Conservation (phyloP, 129 eudicot genomes). For the Chrysanthemum makinoi region DNA sequence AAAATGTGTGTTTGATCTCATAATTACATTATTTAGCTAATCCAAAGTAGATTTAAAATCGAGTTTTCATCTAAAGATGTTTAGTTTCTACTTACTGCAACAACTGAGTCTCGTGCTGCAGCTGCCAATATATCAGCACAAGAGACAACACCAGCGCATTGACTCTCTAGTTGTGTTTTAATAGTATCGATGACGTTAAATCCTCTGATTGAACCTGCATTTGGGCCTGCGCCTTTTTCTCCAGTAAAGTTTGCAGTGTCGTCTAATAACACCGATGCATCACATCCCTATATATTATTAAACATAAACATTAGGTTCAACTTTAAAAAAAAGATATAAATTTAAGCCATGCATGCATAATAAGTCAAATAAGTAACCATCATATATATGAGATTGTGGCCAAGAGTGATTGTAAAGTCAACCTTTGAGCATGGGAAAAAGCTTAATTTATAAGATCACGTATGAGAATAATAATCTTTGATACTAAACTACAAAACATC, state of each 20-base stretch:
- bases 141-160: slow-evolving; percentile 43
- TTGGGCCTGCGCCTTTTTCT: slow-evolving; percentile 38
- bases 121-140: slow-evolving; percentile 52
- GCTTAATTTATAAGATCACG: too few species aligned
- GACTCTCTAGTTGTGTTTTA: slow-evolving; percentile 34
- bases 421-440: too few species aligned
- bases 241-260: slow-evolving; percentile 38
- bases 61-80: background rate
- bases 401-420: too few species aligned
- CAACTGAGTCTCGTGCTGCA: slow-evolving; percentile 49
- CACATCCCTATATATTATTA: slow-evolving; percentile 38
- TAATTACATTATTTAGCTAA: too few species aligned
- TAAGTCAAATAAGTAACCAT: background rate
- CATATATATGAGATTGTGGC: too few species aligned
- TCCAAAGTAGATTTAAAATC: too few species aligned
- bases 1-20: too few species aligned
- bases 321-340: background rate
- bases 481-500: too few species aligned
- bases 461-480: too few species aligned
- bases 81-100: slow-evolving; percentile 31
- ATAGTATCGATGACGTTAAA: slow-evolving; percentile 43
- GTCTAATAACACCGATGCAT: slow-evolving; percentile 42
- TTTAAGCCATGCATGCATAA: background rate
- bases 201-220: slow-evolving; percentile 41
- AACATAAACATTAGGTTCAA: background rate